Evolutionary conservation across 2,329 filamentous ascomycete species (phyloP), one percentile per base, ranked within the genome.

Genomic region (Botrytis medusae): DNA sequence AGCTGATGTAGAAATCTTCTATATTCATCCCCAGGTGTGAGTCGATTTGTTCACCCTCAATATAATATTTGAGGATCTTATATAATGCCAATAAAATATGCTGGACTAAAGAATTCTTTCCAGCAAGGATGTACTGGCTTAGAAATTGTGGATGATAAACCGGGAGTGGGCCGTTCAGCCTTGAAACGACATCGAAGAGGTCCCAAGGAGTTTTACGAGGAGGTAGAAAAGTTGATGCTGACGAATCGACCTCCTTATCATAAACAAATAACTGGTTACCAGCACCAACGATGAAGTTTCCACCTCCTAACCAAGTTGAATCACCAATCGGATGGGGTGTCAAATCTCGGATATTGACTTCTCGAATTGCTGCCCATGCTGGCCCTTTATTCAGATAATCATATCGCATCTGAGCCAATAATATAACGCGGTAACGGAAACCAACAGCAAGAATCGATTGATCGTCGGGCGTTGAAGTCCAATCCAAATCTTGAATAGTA

Each of bases 81-180:
- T 94, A 87, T 34, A 99, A 84, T 9, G 88, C 88, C 69, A 92
- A 84, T 42, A 98, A 82, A 16, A 97, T 90, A 16, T 86, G 86
- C 77, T 94, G 91, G 2, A 96, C 93, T 9, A 94, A 82, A 5
- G 83, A 81, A 48, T 87, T 87, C 80, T 97, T 97, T 0, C 95
- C 95, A 32, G 91, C 88, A 40, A 97, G 85, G 54, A 97, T 93
- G 78, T 93, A 95, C 81, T 98, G 93, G 70, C 93, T 92, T 40
- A 98, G 83, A 74, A 97, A 93, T 79, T 97, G 94, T 0, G 96
- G 96, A 79, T 99, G 95, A 78, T 97, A 99, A 2, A 97, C 87
- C 0, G 96, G 94, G 10, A 98, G 84, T 3, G 95, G 92, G 0
- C 94, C 93, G 79, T 98, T 98, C 67, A 98, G 86, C 74, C 93